Evolutionary conservation across 495 filamentous ascomycete genomes (phyloP).

Genomic region (Penicillium bialowiezense): DNA sequence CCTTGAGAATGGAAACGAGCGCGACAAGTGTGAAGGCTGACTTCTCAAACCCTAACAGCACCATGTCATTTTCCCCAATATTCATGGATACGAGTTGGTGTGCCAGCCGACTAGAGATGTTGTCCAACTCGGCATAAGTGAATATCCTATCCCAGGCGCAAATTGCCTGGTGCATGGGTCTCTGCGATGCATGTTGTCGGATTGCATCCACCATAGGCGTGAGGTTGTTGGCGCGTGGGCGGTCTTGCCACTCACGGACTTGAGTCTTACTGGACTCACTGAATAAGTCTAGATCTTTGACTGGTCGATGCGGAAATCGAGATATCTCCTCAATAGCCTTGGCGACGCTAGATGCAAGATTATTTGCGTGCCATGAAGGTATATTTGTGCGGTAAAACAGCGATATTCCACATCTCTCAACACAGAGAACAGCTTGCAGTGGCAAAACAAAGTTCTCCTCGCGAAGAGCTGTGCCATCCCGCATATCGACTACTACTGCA

Average conservation of each 20-base stretch:
- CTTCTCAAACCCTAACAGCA: not conserved
- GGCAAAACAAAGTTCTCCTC: not conserved
- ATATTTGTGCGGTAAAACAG: not conserved
- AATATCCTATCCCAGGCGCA: not conserved
- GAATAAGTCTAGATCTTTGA: not conserved
- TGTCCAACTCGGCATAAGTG: not conserved
- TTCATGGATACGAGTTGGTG: not conserved
- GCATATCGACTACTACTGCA: not conserved
- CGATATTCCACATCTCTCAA: too few species aligned
- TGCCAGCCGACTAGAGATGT: not conserved
- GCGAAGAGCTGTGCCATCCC: too few species aligned
- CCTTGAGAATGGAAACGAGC: not conserved
- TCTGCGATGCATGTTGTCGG: not conserved
- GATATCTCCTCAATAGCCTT: not conserved
- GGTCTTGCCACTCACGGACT: not conserved
- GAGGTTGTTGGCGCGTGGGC: too few species aligned
- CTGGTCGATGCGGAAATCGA: not conserved
- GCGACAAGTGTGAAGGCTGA: not conserved
- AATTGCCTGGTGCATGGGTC: not conserved
- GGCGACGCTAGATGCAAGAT: not conserved
- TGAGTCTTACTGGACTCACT: not conserved
- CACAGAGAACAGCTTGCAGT: not conserved
- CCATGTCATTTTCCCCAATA: not conserved
- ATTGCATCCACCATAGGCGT: not conserved
- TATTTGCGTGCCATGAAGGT: not conserved